Evolutionary conservation across 2,329 filamentous ascomycete genomes (phyloP), one percentile per base, ranked within the genome.

Genomic region (Microsporum ferrugineum): DNA sequence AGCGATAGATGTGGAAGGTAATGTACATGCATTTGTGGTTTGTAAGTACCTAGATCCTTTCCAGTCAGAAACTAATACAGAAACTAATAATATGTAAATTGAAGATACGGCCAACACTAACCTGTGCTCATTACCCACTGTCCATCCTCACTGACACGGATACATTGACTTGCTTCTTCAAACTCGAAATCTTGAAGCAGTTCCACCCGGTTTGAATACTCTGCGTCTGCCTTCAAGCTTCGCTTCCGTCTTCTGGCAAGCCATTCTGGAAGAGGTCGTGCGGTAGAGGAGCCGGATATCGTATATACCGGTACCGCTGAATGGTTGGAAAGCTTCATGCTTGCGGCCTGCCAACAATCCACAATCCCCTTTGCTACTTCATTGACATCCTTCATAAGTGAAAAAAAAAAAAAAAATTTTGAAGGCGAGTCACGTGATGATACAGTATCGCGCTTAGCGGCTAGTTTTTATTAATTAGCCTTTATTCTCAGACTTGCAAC

Each of bases 161-260:
- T 84, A 71, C 92, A 96, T 67, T 87, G 84, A 71, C 91, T 96
- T 45, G 95, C 92, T 76, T 96, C 91, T 69, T 96, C 91, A 69
- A 99, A 97, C 71, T 95, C 91, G 73, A 99, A 99, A 71, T 99
- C 94, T 70, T 99, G 94, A 41, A 99, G 82, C 61, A 99, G 80
- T 75, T 99, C 94, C 68, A 99, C 87, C 66, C 94, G 88, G 73
- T 91, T 96, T 65, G 91, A 87, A 75, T 92, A 97, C 71, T 96
- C 92, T 63, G 88, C 81, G 71, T 97, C 92, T 67, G 92, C 86
- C 76, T 97, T 97, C 67, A 96, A 78, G 71, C 89, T 95, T 72
- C 88, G 83, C 80, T 96, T 97, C 72, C 92, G 82, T 68, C 90
- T 87, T 66, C 90, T 84, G 38, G 91, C 88, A 63, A 99, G 88